Evolutionary conservation across 2,329 filamentous ascomycete species (phyloP).

Genomic region (Colletotrichum tofieldiae): DNA sequence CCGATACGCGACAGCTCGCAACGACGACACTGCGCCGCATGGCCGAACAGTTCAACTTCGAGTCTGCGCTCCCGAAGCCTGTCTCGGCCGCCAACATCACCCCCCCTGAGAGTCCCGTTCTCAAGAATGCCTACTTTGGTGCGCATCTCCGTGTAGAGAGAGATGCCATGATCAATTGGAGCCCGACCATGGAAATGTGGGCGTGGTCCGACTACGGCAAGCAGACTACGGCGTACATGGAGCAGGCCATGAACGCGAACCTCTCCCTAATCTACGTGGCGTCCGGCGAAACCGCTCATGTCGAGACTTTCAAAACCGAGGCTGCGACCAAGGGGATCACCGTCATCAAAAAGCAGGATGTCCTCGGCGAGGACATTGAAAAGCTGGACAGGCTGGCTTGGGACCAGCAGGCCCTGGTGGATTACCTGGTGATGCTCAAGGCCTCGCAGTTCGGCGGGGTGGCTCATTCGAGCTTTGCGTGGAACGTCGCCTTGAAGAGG

Average conservation of each 20-base stretch:
- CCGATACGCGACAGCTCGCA: conserved; percentile 50
- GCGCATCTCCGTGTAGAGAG: conserved; percentile 52
- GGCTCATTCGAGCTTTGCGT: conserved; percentile 52
- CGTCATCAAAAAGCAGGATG: conserved; percentile 52
- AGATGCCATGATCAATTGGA: conserved; percentile 50
- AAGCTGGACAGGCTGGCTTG: conserved; percentile 47
- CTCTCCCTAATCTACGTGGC: conserved; percentile 51
- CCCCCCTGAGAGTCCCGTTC: conserved; percentile 33
- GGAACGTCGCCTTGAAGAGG: conserved; percentile 52
- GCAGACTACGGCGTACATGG: conserved; percentile 50
- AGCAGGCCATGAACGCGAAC: conserved; percentile 46
- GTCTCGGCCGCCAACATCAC: not conserved
- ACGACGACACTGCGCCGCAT: conserved; percentile 47
- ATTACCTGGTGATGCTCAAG: conserved; percentile 52
- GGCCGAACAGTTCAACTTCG: conserved; percentile 39
- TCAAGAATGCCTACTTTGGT: conserved; percentile 48
- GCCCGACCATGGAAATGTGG: conserved; percentile 29
- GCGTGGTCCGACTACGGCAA: conserved; percentile 46
- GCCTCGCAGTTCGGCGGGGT: conserved; percentile 53
- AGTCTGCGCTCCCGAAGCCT: not conserved
- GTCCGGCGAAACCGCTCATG: conserved; percentile 48
- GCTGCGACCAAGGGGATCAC: conserved; percentile 40
- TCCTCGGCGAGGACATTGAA: conserved; percentile 45
- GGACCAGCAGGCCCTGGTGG: conserved; percentile 53
- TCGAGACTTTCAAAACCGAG: conserved; percentile 38